A percentile compares a stretch with the other conserved stretches of the same genome.
These are phyloP conservation scores for Linnemannia schmuckeri DNA, from an alignment of 192 early-diverging fungal species.

Conservation along the genomic window DNA sequence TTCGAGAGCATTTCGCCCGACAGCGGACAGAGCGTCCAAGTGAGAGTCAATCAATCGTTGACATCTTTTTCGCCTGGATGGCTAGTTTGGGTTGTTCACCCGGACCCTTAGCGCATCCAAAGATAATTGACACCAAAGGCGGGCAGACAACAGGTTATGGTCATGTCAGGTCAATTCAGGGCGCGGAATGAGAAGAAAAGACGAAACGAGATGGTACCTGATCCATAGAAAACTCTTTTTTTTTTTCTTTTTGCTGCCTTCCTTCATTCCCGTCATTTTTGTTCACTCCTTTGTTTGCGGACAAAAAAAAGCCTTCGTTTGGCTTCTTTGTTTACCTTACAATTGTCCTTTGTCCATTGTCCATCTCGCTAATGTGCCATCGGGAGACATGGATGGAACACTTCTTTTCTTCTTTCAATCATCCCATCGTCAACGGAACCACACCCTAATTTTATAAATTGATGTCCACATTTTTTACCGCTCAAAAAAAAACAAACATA, in stretches of 20 bases:
- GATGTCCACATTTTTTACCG: too few species aligned
- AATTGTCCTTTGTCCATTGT: not conserved
- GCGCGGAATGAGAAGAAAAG: too few species aligned
- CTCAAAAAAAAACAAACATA: not conserved
- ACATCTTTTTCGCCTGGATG: not conserved
- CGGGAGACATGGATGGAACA: not conserved
- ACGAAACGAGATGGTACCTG: too few species aligned
- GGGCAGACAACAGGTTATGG: too few species aligned
- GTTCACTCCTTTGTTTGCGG: too few species aligned
- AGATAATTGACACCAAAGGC: too few species aligned
- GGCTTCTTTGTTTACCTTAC: not conserved
- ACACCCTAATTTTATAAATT: not conserved
- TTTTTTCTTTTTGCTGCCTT: too few species aligned
- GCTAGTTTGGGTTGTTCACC: not conserved
- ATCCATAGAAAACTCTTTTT: too few species aligned
- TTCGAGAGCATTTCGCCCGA: constrained; percentile 1
- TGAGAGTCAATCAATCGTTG: not conserved
- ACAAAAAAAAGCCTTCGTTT: not conserved
- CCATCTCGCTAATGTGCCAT: not conserved
- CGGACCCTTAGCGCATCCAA: too few species aligned
- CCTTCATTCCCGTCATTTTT: too few species aligned
- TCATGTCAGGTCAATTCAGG: too few species aligned
- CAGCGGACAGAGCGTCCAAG: not conserved
- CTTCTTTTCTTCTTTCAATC: not conserved
- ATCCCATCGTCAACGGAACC: not conserved